These are phyloP conservation scores for Termitomyces sp. DNA, from an alignment of 768 basidiomycete species.

Conservation along the genomic window DNA sequence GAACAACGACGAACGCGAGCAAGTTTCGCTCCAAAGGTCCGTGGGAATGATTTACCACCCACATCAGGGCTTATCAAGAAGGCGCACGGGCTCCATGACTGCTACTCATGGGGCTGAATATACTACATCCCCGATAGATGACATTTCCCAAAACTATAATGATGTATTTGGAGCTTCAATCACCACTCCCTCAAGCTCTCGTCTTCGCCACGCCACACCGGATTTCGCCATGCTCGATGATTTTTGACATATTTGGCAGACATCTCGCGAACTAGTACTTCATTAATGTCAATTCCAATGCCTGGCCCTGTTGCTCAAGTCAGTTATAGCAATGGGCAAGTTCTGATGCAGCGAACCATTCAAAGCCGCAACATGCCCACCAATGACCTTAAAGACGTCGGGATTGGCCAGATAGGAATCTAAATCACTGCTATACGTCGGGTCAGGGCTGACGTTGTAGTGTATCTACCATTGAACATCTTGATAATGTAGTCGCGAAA, in stretches of 20 bases:
- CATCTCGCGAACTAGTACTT: constrained; percentile 38
- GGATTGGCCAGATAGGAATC: constrained; percentile 53
- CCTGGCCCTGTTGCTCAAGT: constrained; percentile 36
- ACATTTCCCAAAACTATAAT: not conserved
- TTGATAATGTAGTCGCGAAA: not conserved
- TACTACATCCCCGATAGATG: too few relatives aligned
- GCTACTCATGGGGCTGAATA: not conserved
- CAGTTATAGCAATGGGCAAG: not conserved
- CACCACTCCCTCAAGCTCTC: constrained; percentile 53
- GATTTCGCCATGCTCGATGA: constrained; percentile 47
- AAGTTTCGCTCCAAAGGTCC: constrained; percentile 2
- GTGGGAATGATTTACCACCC: constrained; percentile 12
- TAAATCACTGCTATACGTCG: constrained; percentile 38
- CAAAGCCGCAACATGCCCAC: constrained; percentile 44
- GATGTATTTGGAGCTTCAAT: not conserved
- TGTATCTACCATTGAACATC: constrained; percentile 43
- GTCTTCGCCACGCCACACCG: constrained; percentile 50
- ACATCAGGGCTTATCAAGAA: not conserved
- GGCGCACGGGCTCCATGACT: not conserved
- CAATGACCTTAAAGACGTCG: constrained; percentile 44
- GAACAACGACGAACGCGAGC: not conserved
- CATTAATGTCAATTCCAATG: constrained; percentile 58
- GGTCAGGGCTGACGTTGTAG: constrained; percentile 44
- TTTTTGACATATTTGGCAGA: constrained; percentile 28
- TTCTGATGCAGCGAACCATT: constrained; percentile 22